Conservation (phyloP, 1,284 basidiomycete genomes). For the Boletellus dicymbophilus region DNA sequence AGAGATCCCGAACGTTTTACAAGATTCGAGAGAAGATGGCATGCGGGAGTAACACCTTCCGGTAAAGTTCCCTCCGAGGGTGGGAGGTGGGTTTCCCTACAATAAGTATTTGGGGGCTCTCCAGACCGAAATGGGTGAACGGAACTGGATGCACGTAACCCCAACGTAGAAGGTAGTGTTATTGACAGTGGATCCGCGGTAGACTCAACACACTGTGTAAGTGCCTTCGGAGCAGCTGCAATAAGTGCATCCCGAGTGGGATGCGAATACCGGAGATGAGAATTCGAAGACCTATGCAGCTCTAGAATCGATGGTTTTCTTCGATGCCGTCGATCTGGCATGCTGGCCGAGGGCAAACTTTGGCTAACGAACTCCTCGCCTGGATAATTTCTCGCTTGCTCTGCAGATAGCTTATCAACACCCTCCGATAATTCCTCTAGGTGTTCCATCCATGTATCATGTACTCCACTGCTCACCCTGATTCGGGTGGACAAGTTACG, state of each 20-base stretch:
- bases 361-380: constrained; percentile 45
- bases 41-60: constrained; percentile 53
- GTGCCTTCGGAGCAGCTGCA: constrained; percentile 66
- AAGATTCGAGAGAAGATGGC: constrained; percentile 57
- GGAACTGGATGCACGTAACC: constrained; percentile 50
- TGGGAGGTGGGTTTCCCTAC: constrained; percentile 12
- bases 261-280: constrained; percentile 50
- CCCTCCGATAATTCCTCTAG: constrained; percentile 63
- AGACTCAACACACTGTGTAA: constrained; percentile 71
- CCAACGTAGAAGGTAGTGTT: constrained; percentile 68
- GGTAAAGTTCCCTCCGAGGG: constrained; percentile 29
- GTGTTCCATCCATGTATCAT: constrained; percentile 64
- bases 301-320: constrained; percentile 54
- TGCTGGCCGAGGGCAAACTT: constrained; percentile 49
- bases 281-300: constrained; percentile 30
- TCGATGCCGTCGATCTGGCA: constrained; percentile 32
- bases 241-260: constrained; percentile 56
- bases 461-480: constrained; percentile 40
- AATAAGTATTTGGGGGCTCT: constrained; percentile 1
- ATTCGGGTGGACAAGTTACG: constrained; percentile 54
- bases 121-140: constrained; percentile 31
- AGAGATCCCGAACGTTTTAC: constrained; percentile 39
- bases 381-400: constrained; percentile 14
- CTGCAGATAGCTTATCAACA: constrained; percentile 56
- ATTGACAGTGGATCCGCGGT: constrained; percentile 53